phyloP scores from a whole-genome alignment of 305 asterid species.

The Fraxinus velutina region DNA sequence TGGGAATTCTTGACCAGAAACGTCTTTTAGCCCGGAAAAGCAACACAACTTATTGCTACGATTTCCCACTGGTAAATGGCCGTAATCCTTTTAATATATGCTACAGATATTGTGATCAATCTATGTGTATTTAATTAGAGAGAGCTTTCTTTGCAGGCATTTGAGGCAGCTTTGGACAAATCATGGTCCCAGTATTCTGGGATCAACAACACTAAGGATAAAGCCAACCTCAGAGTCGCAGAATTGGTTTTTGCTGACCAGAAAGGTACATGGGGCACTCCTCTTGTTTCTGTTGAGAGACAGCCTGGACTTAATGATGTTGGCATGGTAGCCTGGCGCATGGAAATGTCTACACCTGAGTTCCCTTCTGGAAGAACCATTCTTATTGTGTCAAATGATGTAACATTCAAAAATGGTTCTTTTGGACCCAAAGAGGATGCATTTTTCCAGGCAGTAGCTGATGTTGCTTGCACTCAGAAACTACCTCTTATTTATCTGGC shows the following conservation, averaged over 20 bases:
- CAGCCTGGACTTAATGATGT: conserved; percentile 74
- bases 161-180: conserved; percentile 73
- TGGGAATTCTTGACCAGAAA: conserved; percentile 78
- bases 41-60: conserved; percentile 94
- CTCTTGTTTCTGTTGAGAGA: conserved; percentile 62
- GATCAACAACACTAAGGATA: conserved; percentile 50
- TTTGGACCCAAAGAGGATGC: conserved; percentile 97
- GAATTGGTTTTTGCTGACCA: conserved; percentile 68
- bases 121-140: conserved; percentile 1
- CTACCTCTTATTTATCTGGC: conserved; percentile 91
- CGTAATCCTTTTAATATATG: not conserved
- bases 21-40: conserved; percentile 89
- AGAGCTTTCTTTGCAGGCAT: conserved; percentile 54
- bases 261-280: conserved; percentile 82
- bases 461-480: conserved; percentile 68
- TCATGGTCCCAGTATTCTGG: conserved; percentile 54
- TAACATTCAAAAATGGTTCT: conserved; percentile 89
- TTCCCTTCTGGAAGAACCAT: conserved; percentile 86
- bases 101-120: not conserved
- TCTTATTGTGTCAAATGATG: conserved; percentile 80
- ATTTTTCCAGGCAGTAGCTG: conserved; percentile 83
- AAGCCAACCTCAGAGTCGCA: conserved; percentile 47
- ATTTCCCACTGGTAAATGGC: conserved; percentile 81
- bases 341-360: conserved; percentile 94
- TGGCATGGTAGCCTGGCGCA: conserved; percentile 96